phyloP scores from a whole-genome alignment of 2,329 filamentous ascomycete species.

The Torrubiella hemipterigena region DNA sequence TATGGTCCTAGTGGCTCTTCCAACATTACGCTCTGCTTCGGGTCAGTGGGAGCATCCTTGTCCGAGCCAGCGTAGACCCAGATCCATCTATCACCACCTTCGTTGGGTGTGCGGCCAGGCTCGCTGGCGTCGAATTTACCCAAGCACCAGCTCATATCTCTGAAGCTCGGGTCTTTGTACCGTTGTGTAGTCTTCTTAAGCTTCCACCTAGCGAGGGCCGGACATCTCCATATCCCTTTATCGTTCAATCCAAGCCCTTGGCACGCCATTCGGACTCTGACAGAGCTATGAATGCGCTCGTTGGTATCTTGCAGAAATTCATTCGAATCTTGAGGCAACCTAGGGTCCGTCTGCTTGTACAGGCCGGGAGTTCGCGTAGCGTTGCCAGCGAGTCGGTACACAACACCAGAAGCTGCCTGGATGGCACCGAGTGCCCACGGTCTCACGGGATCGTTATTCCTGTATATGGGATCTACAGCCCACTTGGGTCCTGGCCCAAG shows the following conservation, averaged over 20 bases:
- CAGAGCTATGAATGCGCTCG: conserved; percentile 42
- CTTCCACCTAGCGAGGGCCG: conserved; percentile 32
- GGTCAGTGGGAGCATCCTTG: conserved; percentile 24
- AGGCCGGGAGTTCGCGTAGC: conserved; percentile 33
- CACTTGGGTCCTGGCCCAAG: conserved; percentile 15
- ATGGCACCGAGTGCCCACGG: conserved; percentile 37
- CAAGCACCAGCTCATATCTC: conserved; percentile 18
- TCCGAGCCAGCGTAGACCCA: conserved; percentile 41
- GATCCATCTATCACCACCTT: conserved; percentile 30
- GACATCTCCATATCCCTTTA: conserved; percentile 30
- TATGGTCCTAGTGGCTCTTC: conserved; percentile 43
- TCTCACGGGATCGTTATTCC: conserved; percentile 32
- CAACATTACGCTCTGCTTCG: conserved; percentile 28
- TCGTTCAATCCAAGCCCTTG: conserved; percentile 38
- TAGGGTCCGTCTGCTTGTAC: conserved; percentile 31
- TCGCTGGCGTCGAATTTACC: conserved; percentile 1
- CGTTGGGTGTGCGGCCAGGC: conserved; percentile 9
- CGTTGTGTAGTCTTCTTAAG: conserved; percentile 21
- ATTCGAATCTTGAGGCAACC: conserved; percentile 20
- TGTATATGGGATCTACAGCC: conserved; percentile 36
- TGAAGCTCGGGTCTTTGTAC: conserved; percentile 22
- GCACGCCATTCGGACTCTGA: conserved; percentile 38
- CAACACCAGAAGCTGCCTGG: conserved; percentile 20
- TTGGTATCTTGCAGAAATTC: conserved; percentile 38
- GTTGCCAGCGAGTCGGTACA: conserved; percentile 32